Conservation (phyloP, 2,329 filamentous ascomycete genomes). For the Aureobasidium lini region DNA sequence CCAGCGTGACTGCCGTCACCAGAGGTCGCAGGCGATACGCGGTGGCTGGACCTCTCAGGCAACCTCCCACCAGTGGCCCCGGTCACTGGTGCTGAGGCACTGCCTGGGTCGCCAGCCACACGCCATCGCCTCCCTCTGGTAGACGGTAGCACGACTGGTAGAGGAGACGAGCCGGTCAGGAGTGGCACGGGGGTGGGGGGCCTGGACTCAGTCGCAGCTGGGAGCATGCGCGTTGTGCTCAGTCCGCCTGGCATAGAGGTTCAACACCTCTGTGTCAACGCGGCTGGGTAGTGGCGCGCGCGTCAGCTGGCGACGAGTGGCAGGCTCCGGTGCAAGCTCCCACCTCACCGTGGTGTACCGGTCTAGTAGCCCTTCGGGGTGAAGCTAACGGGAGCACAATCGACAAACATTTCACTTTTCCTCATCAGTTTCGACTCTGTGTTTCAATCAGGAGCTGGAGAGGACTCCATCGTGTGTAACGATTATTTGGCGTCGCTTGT, state of each 20-base stretch:
- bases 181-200: not conserved
- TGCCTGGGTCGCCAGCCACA: too few species aligned
- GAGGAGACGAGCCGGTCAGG: too few species aligned
- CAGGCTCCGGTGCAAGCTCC: not conserved
- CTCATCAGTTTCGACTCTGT: not conserved
- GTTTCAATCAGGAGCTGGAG: not conserved
- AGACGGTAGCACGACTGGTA: too few species aligned
- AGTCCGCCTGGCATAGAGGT: not conserved
- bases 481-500: too few species aligned
- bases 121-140: too few species aligned
- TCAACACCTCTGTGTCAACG: not conserved
- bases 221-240: not conserved
- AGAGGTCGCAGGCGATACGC: too few species aligned
- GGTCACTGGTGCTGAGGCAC: too few species aligned
- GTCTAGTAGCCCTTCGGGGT: not conserved
- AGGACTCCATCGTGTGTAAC: not conserved
- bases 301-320: not conserved
- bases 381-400: conserved; percentile 3
- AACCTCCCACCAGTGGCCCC: too few species aligned
- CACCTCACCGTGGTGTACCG: conserved; percentile 6
- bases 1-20: too few species aligned
- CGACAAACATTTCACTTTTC: not conserved
- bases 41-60: too few species aligned
- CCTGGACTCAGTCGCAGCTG: not conserved
- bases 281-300: not conserved